Evolutionary conservation across 1,284 basidiomycete species (phyloP).

Genomic region (Kwoniella shivajii): DNA sequence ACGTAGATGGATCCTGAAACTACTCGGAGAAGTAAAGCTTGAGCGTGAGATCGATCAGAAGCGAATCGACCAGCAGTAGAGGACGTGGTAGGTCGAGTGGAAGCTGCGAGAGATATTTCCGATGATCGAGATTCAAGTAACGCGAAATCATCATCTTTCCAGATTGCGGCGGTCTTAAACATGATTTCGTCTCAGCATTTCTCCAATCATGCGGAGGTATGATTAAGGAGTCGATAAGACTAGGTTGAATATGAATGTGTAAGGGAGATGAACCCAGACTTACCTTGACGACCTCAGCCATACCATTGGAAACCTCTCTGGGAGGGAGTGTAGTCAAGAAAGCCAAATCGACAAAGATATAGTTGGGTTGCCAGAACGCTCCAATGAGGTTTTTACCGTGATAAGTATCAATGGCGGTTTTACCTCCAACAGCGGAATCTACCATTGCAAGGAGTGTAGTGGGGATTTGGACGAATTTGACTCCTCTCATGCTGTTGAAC

Average conservation of each 20-base stretch:
- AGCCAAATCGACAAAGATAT: conserved; percentile 95
- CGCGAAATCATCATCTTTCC: conserved; percentile 84
- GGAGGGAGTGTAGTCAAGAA: conserved; percentile 91
- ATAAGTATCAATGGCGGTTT: conserved; percentile 97
- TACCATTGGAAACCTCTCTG: conserved; percentile 95
- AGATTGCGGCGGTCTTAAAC: conserved; percentile 86
- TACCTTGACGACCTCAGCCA: conserved; percentile 98
- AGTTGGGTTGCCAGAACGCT: conserved; percentile 97
- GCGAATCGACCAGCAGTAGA: conserved; percentile 69
- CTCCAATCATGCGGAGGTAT: neutral
- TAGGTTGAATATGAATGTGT: neutral
- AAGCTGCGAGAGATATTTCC: conserved; percentile 81
- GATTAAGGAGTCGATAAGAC: neutral
- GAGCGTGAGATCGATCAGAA: conserved; percentile 68
- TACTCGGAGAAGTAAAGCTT: conserved; percentile 70
- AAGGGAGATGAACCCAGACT: conserved; percentile 22
- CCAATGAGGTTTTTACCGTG: conserved; percentile 98
- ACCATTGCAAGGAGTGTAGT: conserved; percentile 98
- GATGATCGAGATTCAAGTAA: conserved; percentile 79
- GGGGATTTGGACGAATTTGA: conserved; percentile 93
- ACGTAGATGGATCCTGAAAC: conserved; percentile 86
- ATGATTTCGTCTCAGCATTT: neutral
- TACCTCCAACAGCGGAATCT: conserved; percentile 94
- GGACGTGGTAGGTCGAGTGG: conserved; percentile 47
- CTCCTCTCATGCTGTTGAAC: conserved; percentile 71